Conservation (phyloP, 129 eudicot genomes). For the Deinandra increscens region DNA sequence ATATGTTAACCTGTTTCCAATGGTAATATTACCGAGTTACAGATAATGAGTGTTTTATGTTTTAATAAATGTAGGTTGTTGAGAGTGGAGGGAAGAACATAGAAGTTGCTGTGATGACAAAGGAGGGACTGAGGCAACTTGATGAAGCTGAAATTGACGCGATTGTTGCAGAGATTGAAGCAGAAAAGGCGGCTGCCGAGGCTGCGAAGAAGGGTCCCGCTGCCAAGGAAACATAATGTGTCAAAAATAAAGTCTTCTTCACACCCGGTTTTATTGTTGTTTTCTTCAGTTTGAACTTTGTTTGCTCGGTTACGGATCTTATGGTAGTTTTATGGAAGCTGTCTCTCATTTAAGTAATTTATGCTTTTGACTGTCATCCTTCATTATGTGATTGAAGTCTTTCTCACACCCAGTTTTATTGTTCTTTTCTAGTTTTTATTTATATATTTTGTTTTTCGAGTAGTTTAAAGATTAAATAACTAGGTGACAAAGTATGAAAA, state of each 20-base stretch:
- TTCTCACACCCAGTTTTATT: background rate
- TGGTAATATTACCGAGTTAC: background rate
- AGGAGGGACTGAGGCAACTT: constrained; percentile 80
- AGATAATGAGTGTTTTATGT: background rate
- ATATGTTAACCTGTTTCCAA: background rate
- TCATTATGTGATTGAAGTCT: background rate
- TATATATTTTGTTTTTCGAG: no score
- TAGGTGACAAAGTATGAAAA: no score
- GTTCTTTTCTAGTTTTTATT: no score
- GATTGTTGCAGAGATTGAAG: constrained; percentile 91
- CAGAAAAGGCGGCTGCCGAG: constrained; percentile 97
- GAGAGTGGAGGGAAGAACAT: constrained; percentile 99
- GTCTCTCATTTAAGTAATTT: background rate
- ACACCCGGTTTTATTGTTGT: constrained; percentile 11
- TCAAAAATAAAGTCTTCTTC: background rate
- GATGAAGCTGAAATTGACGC: constrained; percentile 96
- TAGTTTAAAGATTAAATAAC: no score
- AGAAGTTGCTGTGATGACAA: constrained; percentile 98
- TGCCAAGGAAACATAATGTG: constrained; percentile 58
- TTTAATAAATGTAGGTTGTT: constrained; percentile 56
- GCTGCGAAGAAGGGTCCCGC: constrained; percentile 89
- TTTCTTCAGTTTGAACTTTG: constrained; percentile 19
- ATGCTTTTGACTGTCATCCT: constrained; percentile 3
- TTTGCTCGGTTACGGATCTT: background rate
- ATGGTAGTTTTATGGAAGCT: constrained; percentile 19